phyloP scores from a whole-genome alignment of 2,329 filamentous ascomycete species.

The Hirsutella thompsonii region DNA sequence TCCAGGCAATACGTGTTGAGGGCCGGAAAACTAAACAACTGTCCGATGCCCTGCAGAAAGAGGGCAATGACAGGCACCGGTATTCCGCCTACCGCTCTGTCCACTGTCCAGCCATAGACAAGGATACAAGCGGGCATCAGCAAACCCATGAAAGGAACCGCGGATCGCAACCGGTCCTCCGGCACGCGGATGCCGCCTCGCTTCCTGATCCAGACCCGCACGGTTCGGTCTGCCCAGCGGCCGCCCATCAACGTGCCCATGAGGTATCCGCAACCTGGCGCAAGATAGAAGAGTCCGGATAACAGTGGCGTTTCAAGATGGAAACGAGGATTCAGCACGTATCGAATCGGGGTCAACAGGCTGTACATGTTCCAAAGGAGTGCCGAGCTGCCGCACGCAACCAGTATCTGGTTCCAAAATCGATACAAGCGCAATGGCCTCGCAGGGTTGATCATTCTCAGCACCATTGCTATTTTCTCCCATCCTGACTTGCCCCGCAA shows the following conservation, averaged over 20 bases:
- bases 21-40: constrained; percentile 63
- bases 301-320: constrained; percentile 52
- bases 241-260: constrained; percentile 60
- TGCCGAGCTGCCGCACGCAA: constrained; percentile 41
- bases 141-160: constrained; percentile 41
- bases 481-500: constrained; percentile 38
- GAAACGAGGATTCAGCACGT: constrained; percentile 64
- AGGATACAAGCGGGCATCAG: constrained; percentile 51
- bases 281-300: constrained; percentile 61
- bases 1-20: constrained; percentile 75
- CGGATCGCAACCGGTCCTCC: constrained; percentile 53
- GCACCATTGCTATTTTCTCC: constrained; percentile 40
- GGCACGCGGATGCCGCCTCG: constrained; percentile 46
- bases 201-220: constrained; percentile 50
- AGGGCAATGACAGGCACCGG: constrained; percentile 56
- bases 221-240: constrained; percentile 53
- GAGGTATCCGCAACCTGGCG: constrained; percentile 58
- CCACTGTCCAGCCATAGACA: constrained; percentile 42
- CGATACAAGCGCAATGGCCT: constrained; percentile 50
- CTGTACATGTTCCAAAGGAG: constrained; percentile 63
- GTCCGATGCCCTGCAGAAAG: constrained; percentile 61
- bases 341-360: constrained; percentile 53
- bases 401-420: constrained; percentile 56
- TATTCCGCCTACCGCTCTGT: constrained; percentile 36
- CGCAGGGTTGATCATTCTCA: constrained; percentile 53